These are phyloP conservation scores for Nicotiana otophora DNA, from an alignment of 257 asterid species.

Conservation along the genomic window DNA sequence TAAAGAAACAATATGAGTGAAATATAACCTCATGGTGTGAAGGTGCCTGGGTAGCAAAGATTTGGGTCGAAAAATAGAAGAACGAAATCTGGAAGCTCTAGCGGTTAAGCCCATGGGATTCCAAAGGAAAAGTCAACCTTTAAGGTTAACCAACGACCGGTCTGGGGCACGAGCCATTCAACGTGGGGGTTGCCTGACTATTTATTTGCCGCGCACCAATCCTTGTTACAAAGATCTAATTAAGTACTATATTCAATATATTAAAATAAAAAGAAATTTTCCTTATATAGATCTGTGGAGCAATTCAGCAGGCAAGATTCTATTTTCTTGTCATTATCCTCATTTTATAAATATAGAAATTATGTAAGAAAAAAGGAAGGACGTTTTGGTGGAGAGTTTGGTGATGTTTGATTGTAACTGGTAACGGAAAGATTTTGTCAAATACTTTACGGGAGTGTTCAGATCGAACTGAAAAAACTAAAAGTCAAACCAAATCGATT, in stretches of 20 bases:
- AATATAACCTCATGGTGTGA: slow-evolving; percentile 50
- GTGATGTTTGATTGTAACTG: not conserved
- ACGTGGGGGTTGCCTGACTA: not conserved
- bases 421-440: not conserved
- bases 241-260: not conserved
- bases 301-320: not conserved
- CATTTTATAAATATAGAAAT: not conserved
- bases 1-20: not conserved
- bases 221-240: not conserved
- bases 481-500: too few species aligned
- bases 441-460: too few species aligned
- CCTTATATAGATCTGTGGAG: not conserved
- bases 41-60: slow-evolving; percentile 31
- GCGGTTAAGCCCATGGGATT: slow-evolving; percentile 33
- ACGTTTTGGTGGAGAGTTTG: not conserved
- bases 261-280: not conserved
- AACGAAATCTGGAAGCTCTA: slow-evolving; percentile 29
- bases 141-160: not conserved
- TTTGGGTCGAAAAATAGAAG: slow-evolving; percentile 29
- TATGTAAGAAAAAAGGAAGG: not conserved
- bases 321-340: not conserved
- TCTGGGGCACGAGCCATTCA: not conserved
- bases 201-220: not conserved
- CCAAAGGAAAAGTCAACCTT: slow-evolving; percentile 6
- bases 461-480: too few species aligned